Evolutionary conservation across 176 grass and related monocot genomes (phyloP), one percentile per base, ranked within the genome.

Genomic region (Raddia guianensis): DNA sequence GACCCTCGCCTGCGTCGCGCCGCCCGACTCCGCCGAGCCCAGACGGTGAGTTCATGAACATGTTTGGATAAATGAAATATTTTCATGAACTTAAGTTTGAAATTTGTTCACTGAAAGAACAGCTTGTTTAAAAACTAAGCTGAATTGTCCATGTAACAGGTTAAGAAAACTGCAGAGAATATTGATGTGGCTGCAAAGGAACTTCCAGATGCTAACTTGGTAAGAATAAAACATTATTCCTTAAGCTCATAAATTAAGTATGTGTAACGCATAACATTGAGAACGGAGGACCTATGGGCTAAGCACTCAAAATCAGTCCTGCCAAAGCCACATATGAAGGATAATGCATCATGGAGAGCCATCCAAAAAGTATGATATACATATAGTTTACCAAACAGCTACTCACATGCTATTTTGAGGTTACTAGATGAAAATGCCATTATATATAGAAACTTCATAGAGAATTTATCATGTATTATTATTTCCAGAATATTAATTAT

Each of bases 181-280:
- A 89, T 98, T 86, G 89, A 93, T 20, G 80, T 93, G 72, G 95
- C 92, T 73, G 86, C 90, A 34, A 98, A 93, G 61, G 95, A 98
- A 87, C 95, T 98, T 82, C 95, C 90, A 32, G 95, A 98, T 98
- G 92, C 90, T 80, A 95, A 98, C 87, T 83, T 87, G 88, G 95
- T 98, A 84, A 76, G 77, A 73, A 33, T 56, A 40, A 66, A 51
- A 21, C 46, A 70, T 70, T 68, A 75, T 68, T 60, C 45, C 46
- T 80, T 70, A 52, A 62, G 6, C 66, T 58, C 12, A 63, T 71
- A 16, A 80, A 11, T 58, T n/a, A 81, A 70, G 20, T 86, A 61
- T 69, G 9, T 57, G 18, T 82, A 70, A 52, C 87, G 59, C 50
- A n/a, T 83, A 47, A 13, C 66, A 44, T 84, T 69, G 95, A 93